Evolutionary conservation across 352 stramenopile species (phyloP), one percentile per base, ranked within the genome.

Genomic region (Phytophthora kernoviae): DNA sequence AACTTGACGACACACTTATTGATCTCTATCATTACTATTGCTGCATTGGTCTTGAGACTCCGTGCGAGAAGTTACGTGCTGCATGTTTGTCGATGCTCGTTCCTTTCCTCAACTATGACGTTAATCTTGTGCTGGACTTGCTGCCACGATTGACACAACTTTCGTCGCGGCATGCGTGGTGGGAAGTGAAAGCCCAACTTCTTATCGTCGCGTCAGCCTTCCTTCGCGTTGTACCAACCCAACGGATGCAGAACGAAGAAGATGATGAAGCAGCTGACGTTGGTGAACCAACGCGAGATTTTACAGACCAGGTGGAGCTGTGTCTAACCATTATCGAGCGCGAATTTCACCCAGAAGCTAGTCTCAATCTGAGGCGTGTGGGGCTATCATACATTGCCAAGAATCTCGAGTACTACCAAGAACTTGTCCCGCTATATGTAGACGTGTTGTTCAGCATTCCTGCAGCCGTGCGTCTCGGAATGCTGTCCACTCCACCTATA

Each of bases 21-120:
- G 88, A 96, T 39, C 56, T 95, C 41, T 96, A 96, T 36, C 66
- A 91, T 45, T 96, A 96, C 64, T 96, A 96, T 61, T 91, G 74
- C 62, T 89, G 83, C 66, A 95, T 95, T 34, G 88, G 86, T 4
- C 55, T 94, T 11, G 82, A 91, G 48, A 79, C 72, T 17, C 40
- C 81, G 17, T 90, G 80, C 43, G 81, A 90, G 27, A 92, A 92
- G 48, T 71, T 96, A 1, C 82, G 85, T 17, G 86, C 88, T 11
- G 82, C 81, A 20, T 89, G 79, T 18, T 53, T 96, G 26, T 87
- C 79, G 12, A 96, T 96, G 86, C 65, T 96, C 33, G 32, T 71
- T 20, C 37, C 58, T 18, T 67, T 77, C 15, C 34, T 73, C 5
- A 69, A 58, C 21, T 87, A 78, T 51, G 73, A 93, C 9, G 9